phyloP scores from a whole-genome alignment of 2,329 filamentous ascomycete genomes.

The Colletotrichum cordylinicola region DNA sequence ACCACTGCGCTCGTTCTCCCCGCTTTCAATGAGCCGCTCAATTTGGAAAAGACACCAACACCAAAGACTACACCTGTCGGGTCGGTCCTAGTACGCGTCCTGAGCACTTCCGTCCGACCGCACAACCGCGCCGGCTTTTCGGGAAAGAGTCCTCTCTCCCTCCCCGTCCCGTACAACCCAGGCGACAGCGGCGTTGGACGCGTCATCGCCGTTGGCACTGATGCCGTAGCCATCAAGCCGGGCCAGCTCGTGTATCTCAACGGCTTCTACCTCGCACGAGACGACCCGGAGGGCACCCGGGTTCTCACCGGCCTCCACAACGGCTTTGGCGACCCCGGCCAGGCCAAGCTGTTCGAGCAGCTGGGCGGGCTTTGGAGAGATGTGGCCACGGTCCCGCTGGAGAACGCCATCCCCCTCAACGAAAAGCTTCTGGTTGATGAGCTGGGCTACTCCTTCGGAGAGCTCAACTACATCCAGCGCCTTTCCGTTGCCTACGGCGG shows the following conservation, averaged over 20 bases:
- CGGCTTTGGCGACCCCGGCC: conserved; percentile 25
- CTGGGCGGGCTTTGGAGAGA: conserved; percentile 35
- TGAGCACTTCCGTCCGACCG: not conserved
- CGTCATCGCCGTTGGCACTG: conserved; percentile 35
- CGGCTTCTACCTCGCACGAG: conserved; percentile 31
- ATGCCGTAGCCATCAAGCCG: conserved; percentile 32
- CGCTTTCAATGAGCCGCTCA: not conserved
- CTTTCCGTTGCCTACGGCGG: conserved; percentile 51
- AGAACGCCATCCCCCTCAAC: conserved; percentile 37
- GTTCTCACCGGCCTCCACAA: conserved; percentile 34
- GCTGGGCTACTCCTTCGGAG: conserved; percentile 44
- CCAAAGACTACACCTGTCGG: not conserved
- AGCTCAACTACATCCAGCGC: conserved; percentile 26
- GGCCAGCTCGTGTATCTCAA: conserved; percentile 41
- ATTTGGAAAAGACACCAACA: not conserved
- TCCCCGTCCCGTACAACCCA: conserved; percentile 36
- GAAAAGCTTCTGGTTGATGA: conserved; percentile 27
- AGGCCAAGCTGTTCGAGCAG: conserved; percentile 28
- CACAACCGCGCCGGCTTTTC: not conserved
- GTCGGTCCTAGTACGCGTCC: not conserved
- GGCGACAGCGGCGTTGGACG: conserved; percentile 39
- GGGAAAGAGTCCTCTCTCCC: not conserved
- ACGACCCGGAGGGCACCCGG: conserved; percentile 28
- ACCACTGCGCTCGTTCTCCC: not conserved
- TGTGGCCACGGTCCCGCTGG: conserved; percentile 35